Evolutionary conservation across 1,139 yeast genomes (phyloP).

Genomic region (Candida mesenterica): DNA sequence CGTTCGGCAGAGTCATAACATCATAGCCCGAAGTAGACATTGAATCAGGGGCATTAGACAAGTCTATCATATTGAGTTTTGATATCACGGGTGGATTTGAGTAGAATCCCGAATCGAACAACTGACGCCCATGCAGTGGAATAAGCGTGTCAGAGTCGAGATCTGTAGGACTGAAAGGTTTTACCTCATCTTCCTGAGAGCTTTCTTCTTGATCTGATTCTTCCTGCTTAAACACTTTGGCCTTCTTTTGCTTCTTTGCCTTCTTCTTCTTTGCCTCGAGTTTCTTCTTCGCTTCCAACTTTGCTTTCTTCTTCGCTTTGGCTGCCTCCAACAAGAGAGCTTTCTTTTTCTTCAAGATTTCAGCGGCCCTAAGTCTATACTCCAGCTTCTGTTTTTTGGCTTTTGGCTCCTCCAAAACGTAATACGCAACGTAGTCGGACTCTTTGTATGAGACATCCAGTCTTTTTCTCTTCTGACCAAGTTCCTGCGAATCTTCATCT

Average conservation of each 20-base stretch:
- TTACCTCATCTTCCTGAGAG: constrained; percentile 3
- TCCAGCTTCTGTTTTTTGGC: too few relatives aligned
- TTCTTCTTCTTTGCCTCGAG: not conserved
- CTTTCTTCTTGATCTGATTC: constrained; percentile 2
- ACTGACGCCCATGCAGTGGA: constrained; percentile 32
- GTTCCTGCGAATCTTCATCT: constrained; percentile 25
- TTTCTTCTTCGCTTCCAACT: not conserved
- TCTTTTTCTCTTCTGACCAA: constrained; percentile 30
- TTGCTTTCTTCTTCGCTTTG: not conserved
- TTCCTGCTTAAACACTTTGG: not conserved
- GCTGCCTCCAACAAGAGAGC: not conserved
- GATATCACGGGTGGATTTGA: constrained; percentile 23
- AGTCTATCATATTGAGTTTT: constrained; percentile 20
- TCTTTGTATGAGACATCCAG: constrained; percentile 24
- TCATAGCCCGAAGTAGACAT: not conserved
- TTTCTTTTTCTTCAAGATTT: not conserved
- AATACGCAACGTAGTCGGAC: too few relatives aligned
- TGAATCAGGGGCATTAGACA: not conserved
- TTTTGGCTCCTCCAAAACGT: too few relatives aligned
- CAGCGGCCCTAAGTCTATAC: not conserved
- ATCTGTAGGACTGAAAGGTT: constrained; percentile 39
- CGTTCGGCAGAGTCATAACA: constrained; percentile 10
- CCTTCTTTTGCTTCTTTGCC: too few relatives aligned
- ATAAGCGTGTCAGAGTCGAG: constrained; percentile 35
- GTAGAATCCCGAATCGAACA: constrained; percentile 31